Percentiles rank a stretch among this genome's conserved stretches.
Conservation (phyloP, 352 stramenopile species). For the Globisporangium irregulare region DNA sequence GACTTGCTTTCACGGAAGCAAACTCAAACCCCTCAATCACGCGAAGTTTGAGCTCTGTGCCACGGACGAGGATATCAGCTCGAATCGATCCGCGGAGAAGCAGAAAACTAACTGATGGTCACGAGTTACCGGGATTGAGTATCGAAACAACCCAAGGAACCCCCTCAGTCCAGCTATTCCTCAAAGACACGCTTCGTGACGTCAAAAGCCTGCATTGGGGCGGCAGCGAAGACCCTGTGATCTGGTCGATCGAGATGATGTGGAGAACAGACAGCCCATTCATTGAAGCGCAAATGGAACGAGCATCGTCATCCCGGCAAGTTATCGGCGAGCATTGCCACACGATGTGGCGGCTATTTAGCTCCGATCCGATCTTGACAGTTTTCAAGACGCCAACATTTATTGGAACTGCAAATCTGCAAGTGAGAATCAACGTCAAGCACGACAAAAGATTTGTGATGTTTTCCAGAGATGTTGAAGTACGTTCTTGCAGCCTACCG, state of each 20-base stretch:
- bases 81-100: no score
- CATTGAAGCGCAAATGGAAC: slow-evolving; percentile 18
- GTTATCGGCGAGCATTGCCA: slow-evolving; percentile 5
- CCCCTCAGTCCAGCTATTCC: slow-evolving; percentile 2
- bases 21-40: no score
- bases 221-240: slow-evolving; percentile 1
- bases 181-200: slow-evolving; percentile 18
- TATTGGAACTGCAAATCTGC: slow-evolving; percentile 12
- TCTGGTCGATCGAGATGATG: slow-evolving; percentile 21
- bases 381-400: slow-evolving; percentile 13
- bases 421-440: slow-evolving; percentile 16
- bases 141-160: background rate
- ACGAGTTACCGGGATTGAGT: background rate
- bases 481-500: background rate
- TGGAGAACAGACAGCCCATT: slow-evolving; percentile 18
- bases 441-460: background rate
- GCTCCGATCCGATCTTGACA: slow-evolving; percentile 13
- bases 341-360: slow-evolving; percentile 26
- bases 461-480: slow-evolving; percentile 2
- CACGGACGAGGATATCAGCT: background rate
- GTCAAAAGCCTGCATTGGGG: slow-evolving; percentile 7
- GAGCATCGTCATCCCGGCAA: slow-evolving; percentile 12
- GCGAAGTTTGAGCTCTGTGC: background rate
- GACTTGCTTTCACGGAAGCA: slow-evolving; percentile 2
- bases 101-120: background rate